Conservation (phyloP, 2,329 filamentous ascomycete genomes). For the Hirsutella thompsonii region DNA sequence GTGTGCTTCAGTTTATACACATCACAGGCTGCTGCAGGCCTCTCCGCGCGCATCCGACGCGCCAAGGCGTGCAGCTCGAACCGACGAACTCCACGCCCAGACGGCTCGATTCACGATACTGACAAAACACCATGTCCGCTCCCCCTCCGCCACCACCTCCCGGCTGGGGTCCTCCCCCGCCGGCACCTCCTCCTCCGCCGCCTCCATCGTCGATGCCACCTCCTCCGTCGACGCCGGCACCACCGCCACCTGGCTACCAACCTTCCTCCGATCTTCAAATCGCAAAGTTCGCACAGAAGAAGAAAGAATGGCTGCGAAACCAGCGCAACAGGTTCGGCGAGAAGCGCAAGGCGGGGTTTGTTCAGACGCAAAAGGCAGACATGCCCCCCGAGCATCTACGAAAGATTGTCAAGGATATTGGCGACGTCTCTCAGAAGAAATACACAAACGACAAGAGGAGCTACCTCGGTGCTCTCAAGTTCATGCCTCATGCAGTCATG, state of each 20-base stretch:
- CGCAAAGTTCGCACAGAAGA: constrained; percentile 96
- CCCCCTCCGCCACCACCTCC: constrained; percentile 44
- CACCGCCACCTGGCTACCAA: constrained; percentile 76
- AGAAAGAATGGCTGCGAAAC: constrained; percentile 91
- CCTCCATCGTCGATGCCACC: constrained; percentile 30
- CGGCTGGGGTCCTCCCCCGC: constrained; percentile 43
- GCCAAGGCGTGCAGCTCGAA: constrained; percentile 21
- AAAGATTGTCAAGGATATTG: constrained; percentile 97
- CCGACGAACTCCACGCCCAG: constrained; percentile 11
- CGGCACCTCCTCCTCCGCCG: constrained; percentile 42
- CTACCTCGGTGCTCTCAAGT: constrained; percentile 93
- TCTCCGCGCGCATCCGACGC: constrained; percentile 19
- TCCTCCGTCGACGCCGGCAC: constrained; percentile 44
- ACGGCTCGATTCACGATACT: constrained; percentile 10
- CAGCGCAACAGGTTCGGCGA: constrained; percentile 92
- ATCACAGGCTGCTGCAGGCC: constrained; percentile 7
- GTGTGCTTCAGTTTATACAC: neutral
- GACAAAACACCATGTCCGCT: constrained; percentile 32
- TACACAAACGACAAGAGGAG: constrained; percentile 98
- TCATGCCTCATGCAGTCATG: constrained; percentile 96
- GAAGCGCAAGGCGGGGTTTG: constrained; percentile 91
- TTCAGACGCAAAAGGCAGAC: constrained; percentile 96
- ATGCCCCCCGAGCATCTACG: constrained; percentile 97
- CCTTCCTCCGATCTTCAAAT: constrained; percentile 70
- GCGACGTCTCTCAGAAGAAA: constrained; percentile 98